A percentile compares a stretch with the other conserved stretches of the same genome.
phyloP scores from a whole-genome alignment of 139 green algal species.

The Haematococcus sp. region DNA sequence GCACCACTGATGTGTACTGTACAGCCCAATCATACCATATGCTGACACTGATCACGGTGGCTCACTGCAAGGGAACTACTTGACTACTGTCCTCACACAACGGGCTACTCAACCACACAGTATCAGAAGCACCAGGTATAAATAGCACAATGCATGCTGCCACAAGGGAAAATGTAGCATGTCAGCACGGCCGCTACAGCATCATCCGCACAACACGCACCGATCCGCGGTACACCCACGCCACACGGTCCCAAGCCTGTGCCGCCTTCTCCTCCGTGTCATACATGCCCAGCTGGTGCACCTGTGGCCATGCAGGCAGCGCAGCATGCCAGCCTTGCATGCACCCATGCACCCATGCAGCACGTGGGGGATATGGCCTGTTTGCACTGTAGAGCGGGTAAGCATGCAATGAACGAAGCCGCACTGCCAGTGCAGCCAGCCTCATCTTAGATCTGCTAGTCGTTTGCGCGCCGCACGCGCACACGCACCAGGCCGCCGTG shows the following conservation, averaged over 20 bases:
- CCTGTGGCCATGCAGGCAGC: slow-evolving; percentile 2
- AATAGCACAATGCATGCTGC: too few species aligned
- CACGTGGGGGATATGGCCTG: background rate
- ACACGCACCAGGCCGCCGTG: slow-evolving; percentile 14
- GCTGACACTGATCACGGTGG: too few species aligned
- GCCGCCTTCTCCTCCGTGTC: slow-evolving; percentile 20
- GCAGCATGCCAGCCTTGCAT: too few species aligned
- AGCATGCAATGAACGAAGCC: background rate
- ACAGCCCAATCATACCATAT: too few species aligned
- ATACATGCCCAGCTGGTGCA: slow-evolving; percentile 38
- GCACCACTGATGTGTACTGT: too few species aligned
- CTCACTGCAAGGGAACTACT: too few species aligned
- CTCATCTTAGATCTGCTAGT: background rate
- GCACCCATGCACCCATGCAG: background rate
- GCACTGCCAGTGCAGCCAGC: background rate
- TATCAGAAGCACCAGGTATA: too few species aligned
- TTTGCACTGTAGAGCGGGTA: background rate
- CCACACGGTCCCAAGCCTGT: slow-evolving; percentile 23
- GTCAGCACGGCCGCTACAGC: too few species aligned
- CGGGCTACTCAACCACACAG: too few species aligned
- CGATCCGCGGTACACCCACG: slow-evolving; percentile 13
- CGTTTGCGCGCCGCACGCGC: background rate
- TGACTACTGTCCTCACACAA: too few species aligned
- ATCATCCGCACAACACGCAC: too few species aligned
- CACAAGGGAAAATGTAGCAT: too few species aligned